These are phyloP conservation scores for Nephelium lappaceum DNA, from an alignment of 345 rosid genomes.

Conservation along the genomic window DNA sequence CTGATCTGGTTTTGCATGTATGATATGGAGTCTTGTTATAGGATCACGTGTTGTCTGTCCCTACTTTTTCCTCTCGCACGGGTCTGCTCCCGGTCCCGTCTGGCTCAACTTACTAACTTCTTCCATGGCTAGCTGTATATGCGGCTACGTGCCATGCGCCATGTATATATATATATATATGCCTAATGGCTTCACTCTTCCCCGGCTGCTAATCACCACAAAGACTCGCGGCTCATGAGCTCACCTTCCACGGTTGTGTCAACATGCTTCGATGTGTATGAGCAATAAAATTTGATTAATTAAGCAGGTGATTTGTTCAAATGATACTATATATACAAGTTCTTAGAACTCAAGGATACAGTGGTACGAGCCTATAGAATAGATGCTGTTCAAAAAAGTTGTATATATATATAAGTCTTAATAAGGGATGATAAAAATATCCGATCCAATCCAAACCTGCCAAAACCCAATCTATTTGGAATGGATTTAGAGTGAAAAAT, in stretches of 20 bases:
- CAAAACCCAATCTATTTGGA: too few species aligned
- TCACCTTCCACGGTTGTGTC: neutral
- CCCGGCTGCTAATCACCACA: neutral
- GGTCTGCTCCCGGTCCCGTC: neutral
- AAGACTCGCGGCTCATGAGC: neutral
- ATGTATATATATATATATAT: too few species aligned
- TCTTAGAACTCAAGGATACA: too few species aligned
- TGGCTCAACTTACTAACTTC: neutral
- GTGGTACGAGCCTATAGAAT: too few species aligned
- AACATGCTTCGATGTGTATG: neutral
- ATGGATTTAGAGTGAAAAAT: too few species aligned
- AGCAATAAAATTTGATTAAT: neutral
- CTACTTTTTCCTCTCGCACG: neutral
- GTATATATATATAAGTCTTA: too few species aligned
- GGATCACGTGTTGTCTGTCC: neutral
- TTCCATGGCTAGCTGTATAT: neutral
- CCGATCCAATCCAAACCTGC: too few species aligned
- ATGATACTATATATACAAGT: too few species aligned
- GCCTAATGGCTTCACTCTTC: neutral
- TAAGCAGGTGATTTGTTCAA: too few species aligned
- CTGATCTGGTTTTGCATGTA: slow-evolving; percentile 3
- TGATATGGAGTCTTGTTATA: neutral
- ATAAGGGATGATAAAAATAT: too few species aligned
- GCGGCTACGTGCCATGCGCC: too few species aligned
- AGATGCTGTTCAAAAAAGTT: too few species aligned